These are phyloP conservation scores for Lactarius pseudohatsudake DNA, from an alignment of 768 basidiomycete species.

Conservation along the genomic window DNA sequence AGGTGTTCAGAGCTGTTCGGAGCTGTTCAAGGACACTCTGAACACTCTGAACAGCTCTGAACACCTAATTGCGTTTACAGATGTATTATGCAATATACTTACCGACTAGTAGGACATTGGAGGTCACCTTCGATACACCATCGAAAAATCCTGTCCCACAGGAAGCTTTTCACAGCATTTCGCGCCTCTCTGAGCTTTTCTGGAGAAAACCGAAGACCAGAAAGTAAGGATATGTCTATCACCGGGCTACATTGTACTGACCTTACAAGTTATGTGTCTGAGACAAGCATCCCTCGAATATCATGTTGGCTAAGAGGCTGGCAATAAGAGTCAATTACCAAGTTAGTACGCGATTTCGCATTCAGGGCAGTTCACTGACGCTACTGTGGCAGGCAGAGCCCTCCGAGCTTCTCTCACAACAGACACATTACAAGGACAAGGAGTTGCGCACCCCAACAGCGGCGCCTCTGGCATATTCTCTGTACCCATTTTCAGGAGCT, in stretches of 20 bases:
- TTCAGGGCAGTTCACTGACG: background rate
- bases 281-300: constrained; percentile 44
- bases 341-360: constrained; percentile 25
- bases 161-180: constrained; percentile 60
- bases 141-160: constrained; percentile 42
- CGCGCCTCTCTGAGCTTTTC: constrained; percentile 63
- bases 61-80: too few species aligned
- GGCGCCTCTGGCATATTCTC: constrained; percentile 44
- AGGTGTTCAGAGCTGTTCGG: too few species aligned
- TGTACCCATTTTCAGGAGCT: constrained; percentile 64
- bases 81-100: constrained; percentile 11
- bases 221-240: constrained; percentile 44
- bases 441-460: constrained; percentile 17
- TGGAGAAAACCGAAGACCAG: constrained; percentile 48
- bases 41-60: too few species aligned
- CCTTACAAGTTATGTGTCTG: constrained; percentile 52
- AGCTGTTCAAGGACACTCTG: too few species aligned
- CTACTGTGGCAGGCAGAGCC: constrained; percentile 19
- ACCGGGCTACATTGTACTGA: background rate
- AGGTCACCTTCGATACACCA: constrained; percentile 45
- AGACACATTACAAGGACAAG: background rate
- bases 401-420: constrained; percentile 21
- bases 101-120: constrained; percentile 31
- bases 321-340: constrained; percentile 53
- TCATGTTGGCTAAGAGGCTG: constrained; percentile 50